phyloP scores from a whole-genome alignment of 306 rosid genomes.

The Lathyrus oleraceus region DNA sequence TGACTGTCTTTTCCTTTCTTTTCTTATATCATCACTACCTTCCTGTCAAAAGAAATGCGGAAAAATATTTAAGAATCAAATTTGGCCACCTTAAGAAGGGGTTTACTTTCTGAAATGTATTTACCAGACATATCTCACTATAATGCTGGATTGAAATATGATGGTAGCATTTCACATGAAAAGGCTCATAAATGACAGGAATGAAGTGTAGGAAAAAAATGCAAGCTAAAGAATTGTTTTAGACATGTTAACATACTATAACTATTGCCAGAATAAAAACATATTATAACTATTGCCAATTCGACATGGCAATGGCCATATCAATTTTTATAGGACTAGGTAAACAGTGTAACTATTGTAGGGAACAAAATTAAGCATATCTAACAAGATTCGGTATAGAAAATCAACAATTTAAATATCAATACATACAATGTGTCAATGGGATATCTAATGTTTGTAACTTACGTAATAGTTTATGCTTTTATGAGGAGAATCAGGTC shows the following conservation, averaged over 20 bases:
- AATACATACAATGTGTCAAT: not conserved
- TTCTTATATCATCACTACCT: conserved; percentile 41
- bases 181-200: conserved; percentile 7
- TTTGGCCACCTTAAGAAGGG: conserved; percentile 5
- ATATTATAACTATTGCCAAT: not conserved
- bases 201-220: conserved; percentile 1
- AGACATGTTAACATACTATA: not conserved
- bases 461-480: not conserved
- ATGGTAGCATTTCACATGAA: not conserved
- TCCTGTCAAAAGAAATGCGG: conserved; percentile 49
- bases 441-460: not conserved
- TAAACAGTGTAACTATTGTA: not conserved
- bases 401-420: not conserved
- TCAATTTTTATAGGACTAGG: not conserved
- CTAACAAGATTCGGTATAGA: not conserved
- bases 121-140: conserved; percentile 5
- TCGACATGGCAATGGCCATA: not conserved
- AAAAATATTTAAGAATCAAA: conserved; percentile 9
- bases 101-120: conserved; percentile 15
- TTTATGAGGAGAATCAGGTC: not conserved
- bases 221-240: not conserved
- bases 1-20: conserved; percentile 58
- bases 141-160: conserved; percentile 7
- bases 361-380: not conserved
- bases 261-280: not conserved